Conservation (phyloP, 768 basidiomycete genomes). For the Filobasidium wieringae region DNA sequence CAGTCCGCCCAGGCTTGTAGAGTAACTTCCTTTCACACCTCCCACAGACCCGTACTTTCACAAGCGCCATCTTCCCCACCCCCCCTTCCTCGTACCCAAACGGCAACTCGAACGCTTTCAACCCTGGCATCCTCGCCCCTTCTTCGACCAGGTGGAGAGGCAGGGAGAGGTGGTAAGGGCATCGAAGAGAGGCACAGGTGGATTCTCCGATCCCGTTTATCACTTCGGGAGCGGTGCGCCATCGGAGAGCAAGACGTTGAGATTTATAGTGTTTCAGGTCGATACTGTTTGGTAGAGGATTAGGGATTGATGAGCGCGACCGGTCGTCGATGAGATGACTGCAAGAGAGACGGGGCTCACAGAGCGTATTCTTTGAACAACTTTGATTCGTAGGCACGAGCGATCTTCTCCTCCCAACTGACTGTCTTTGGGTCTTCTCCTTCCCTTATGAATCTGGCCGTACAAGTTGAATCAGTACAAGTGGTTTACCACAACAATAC, state of each 20-base stretch:
- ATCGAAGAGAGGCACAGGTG: conserved; percentile 82
- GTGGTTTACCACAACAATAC: not conserved
- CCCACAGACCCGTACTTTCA: conserved; percentile 77
- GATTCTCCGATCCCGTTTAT: conserved; percentile 71
- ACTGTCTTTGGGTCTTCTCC: conserved; percentile 41
- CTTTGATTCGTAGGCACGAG: conserved; percentile 72
- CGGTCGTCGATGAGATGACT: not conserved
- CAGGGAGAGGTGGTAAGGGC: conserved; percentile 49
- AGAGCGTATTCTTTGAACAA: conserved; percentile 69
- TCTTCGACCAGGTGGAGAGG: not conserved
- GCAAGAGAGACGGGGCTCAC: conserved; percentile 14
- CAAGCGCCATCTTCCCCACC: conserved; percentile 61
- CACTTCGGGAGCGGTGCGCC: conserved; percentile 87
- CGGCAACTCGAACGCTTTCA: conserved; percentile 75
- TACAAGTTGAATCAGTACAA: not conserved
- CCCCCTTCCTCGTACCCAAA: conserved; percentile 78
- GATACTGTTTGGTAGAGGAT: conserved; percentile 19
- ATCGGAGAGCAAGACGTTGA: conserved; percentile 79
- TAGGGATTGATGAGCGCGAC: not conserved
- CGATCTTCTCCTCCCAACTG: conserved; percentile 75
- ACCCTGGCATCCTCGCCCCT: conserved; percentile 22
- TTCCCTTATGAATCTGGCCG: conserved; percentile 63
- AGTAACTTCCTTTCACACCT: conserved; percentile 71
- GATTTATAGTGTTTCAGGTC: conserved; percentile 94
- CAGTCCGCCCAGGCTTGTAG: conserved; percentile 49